A percentile compares a stretch with the other conserved stretches of the same genome.
Evolutionary conservation across 2,329 filamentous ascomycete species (phyloP).

Genomic region (Talaromyces piceae): DNA sequence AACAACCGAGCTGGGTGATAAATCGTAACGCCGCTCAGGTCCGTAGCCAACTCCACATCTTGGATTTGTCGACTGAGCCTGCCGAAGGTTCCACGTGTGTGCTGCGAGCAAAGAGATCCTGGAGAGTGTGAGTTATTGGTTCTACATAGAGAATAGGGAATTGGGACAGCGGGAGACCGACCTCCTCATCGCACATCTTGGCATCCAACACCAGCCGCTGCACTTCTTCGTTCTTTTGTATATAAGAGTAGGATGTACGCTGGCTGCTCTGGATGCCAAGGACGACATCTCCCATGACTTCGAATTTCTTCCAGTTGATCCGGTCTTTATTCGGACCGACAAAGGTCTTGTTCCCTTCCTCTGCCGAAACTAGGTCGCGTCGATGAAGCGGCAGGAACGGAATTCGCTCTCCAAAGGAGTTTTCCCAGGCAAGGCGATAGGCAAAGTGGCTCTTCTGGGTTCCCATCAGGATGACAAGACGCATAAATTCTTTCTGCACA

Average conservation of each 20-base stretch:
- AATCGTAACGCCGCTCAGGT: background rate
- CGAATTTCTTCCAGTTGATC: slow-evolving; percentile 98
- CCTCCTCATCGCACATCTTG: slow-evolving; percentile 76
- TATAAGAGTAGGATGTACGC: slow-evolving; percentile 68
- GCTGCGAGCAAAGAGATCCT: slow-evolving; percentile 56
- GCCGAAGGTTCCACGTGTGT: slow-evolving; percentile 45
- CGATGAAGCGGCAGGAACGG: slow-evolving; percentile 88
- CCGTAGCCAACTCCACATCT: slow-evolving; percentile 31
- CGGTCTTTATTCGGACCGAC: slow-evolving; percentile 64
- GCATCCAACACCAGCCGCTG: slow-evolving; percentile 73
- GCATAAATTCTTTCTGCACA: slow-evolving; percentile 75
- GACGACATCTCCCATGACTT: slow-evolving; percentile 87
- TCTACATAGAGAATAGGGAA: slow-evolving; percentile 1
- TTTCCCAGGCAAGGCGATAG: slow-evolving; percentile 96
- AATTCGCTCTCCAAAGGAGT: slow-evolving; percentile 80
- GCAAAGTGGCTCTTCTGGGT: slow-evolving; percentile 88
- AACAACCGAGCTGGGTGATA: background rate
- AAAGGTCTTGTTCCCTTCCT: slow-evolving; percentile 87
- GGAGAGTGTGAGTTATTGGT: slow-evolving; percentile 10
- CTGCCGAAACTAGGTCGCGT: slow-evolving; percentile 82
- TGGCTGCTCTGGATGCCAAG: slow-evolving; percentile 89
- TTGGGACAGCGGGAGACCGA: slow-evolving; percentile 8
- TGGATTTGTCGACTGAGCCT: slow-evolving; percentile 29
- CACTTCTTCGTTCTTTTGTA: slow-evolving; percentile 61
- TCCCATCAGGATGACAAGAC: slow-evolving; percentile 85